A percentile compares a stretch with the other conserved stretches of the same genome.
phyloP scores from a whole-genome alignment of 1,139 yeast species.

The Arxiozyma heterogenica region DNA sequence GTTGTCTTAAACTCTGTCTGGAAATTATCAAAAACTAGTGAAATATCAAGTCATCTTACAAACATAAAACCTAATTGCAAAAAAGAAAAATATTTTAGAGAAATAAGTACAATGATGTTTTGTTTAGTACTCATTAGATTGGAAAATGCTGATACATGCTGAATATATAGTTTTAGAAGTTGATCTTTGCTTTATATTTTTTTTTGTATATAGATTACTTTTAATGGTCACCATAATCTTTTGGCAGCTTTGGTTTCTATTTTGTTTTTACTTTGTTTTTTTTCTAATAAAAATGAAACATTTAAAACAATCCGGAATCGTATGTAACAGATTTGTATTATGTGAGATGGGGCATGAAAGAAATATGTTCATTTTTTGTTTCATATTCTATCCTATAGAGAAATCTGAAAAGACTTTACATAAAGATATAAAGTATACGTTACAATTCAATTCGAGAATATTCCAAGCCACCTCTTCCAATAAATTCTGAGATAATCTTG shows the following conservation, averaged over 20 bases:
- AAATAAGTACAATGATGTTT: neutral
- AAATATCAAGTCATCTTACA: neutral
- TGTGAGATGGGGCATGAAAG: neutral
- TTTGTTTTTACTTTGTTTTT: too few species aligned
- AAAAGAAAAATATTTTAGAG: too few species aligned
- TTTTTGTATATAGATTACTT: too few species aligned
- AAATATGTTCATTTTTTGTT: too few species aligned
- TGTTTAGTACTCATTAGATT: neutral
- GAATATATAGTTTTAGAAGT: too few species aligned
- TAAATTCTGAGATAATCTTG: constrained; percentile 66
- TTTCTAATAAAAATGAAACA: neutral
- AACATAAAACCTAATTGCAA: too few species aligned
- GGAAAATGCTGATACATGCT: neutral
- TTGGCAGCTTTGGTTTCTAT: neutral
- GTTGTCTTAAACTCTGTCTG: neutral
- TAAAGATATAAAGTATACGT: neutral
- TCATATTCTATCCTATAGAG: neutral
- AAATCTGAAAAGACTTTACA: neutral
- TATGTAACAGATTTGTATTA: too few species aligned
- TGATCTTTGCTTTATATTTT: neutral
- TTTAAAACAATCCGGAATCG: neutral
- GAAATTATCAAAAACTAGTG: neutral
- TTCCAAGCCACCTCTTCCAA: constrained; percentile 83
- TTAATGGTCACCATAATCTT: neutral
- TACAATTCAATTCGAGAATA: constrained; percentile 14